Evolutionary conservation across 441 rosid species (phyloP), one percentile per base, ranked within the genome.

Genomic region (Aleurites moluccanus): DNA sequence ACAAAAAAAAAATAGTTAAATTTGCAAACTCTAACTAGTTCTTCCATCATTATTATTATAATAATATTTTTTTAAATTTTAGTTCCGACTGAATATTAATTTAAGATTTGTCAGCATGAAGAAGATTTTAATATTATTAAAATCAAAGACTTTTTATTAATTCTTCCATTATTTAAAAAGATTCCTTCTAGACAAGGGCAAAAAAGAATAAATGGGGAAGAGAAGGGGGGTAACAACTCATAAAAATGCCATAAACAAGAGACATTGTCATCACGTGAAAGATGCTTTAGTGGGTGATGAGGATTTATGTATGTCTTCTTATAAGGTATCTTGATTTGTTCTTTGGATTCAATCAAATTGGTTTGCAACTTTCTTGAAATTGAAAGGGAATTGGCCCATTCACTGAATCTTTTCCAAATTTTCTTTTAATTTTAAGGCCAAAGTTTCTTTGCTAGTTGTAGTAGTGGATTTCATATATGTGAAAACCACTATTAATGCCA

Each of bases 221-320:
- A 73, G 57, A 77, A 69, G 78, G 42, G 27, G 33, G 25, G 8
- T 38, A 38, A 6, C 40, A 38, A 38, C 1, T 55, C 78, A 53
- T 45, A 38, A 16, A 76, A 65, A 63, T 45, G 75, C 74, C 82
- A 75, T 72, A 77, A 71, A 79, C 75, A 69, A 60, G 75, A 69
- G 75, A 80, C 53, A 59, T 81, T 84, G 82, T 82, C 85, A 81
- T 81, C 93, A 86, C 87, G 87, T 86, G 93, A 83, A 85, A 81
- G 85, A 89, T 89, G 90, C 89, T 79, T 81, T 75, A 1, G 64
- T 71, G 40, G 77, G 68, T 75, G 83, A 80, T 65, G 69, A 80
- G 88, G 83, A 78, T 75, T 62, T 27, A 82, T 72, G 50, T 64
- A 27, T 79, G 83, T 76, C 82, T 75, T 71, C 77, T 70, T 83